These are phyloP conservation scores for Crithidia mellificae DNA, from an alignment of 208 protist species.

Conservation along the genomic window DNA sequence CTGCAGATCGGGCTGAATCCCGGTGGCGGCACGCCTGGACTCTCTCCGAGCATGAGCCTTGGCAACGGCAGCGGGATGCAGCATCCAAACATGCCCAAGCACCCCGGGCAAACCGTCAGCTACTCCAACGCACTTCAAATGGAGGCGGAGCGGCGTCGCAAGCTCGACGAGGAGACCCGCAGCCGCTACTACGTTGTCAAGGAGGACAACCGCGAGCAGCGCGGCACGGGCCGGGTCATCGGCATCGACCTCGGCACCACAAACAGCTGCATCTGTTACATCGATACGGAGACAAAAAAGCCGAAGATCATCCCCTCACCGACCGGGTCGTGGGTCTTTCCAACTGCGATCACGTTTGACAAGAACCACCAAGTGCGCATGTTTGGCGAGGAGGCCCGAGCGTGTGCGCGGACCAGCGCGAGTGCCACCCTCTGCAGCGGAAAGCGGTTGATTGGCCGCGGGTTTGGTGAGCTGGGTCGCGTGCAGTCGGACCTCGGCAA, in stretches of 20 bases:
- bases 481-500: slow-evolving; percentile 83
- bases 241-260: slow-evolving; percentile 99
- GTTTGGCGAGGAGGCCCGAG: slow-evolving; percentile 88
- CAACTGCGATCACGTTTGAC: slow-evolving; percentile 90
- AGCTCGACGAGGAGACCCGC: slow-evolving; percentile 67
- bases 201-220: slow-evolving; percentile 64
- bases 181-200: slow-evolving; percentile 79
- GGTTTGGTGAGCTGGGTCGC: slow-evolving; percentile 82
- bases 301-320: slow-evolving; percentile 92
- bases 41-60: slow-evolving; percentile 16
- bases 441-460: slow-evolving; percentile 88
- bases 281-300: slow-evolving; percentile 66
- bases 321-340: slow-evolving; percentile 91
- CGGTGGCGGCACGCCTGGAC: slow-evolving; percentile 12
- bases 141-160: slow-evolving; percentile 71
- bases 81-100: slow-evolving; percentile 29
- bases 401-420: slow-evolving; percentile 82
- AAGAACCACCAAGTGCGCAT: slow-evolving; percentile 88
- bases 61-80: neutral
- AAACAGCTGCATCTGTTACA: slow-evolving; percentile 96
- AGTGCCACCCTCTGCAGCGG: slow-evolving; percentile 90
- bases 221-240: slow-evolving; percentile 71
- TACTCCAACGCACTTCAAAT: slow-evolving; percentile 80
- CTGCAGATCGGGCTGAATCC: slow-evolving; percentile 41
- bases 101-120: slow-evolving; percentile 48